Evolutionary conservation across 2,329 filamentous ascomycete species (phyloP), one percentile per base, ranked within the genome.

Genomic region (Trichoderma brevicompactum): DNA sequence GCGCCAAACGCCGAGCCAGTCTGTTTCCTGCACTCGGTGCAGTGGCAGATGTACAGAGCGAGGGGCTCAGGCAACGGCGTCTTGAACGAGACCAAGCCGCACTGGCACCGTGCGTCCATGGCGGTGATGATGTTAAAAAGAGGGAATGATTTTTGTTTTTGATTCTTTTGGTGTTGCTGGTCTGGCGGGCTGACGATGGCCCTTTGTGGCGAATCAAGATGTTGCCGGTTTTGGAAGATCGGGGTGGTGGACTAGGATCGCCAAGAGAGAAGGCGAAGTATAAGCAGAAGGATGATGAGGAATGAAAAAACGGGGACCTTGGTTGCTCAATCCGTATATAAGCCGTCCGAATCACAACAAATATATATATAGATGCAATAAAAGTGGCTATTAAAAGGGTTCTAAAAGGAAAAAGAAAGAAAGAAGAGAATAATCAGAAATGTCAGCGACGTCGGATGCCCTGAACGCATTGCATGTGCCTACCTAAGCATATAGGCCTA

Each of bases 11-110:
- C 87, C 7, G 87, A 88, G 62, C 85, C 80, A 36, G 87, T 86
- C 77, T 91, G 89, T 65, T 84, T 82, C 54, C 85, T 83, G 75
- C 89, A 92, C 73, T 88, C 83, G 64, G 80, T 77, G 75, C 89
- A 92, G 77, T 91, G 89, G 77, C 89, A 92, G 73, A 91, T 86
- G 75, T 89, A 91, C 58, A 91, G 78, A n/a, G 83, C 84, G 49
- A 89, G 76, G 0, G 89, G 89, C 65, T 83, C 79, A 3, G 81
- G 75, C 0, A 83, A 76, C 1, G 89, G 87, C 36, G 88, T 90
- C 68, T 79, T 84, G 79, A 91, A 91, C 43, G 74, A 72, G 61
- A 91, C 82, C 15, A 82, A 77, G 60, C 87, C 86, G 78, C 89
- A 92, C 74, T 90, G 87, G 73, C 89, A 91, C 60, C 79, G 78